phyloP scores from a whole-genome alignment of 352 stramenopile species.

The Globisporangium emineosum region DNA sequence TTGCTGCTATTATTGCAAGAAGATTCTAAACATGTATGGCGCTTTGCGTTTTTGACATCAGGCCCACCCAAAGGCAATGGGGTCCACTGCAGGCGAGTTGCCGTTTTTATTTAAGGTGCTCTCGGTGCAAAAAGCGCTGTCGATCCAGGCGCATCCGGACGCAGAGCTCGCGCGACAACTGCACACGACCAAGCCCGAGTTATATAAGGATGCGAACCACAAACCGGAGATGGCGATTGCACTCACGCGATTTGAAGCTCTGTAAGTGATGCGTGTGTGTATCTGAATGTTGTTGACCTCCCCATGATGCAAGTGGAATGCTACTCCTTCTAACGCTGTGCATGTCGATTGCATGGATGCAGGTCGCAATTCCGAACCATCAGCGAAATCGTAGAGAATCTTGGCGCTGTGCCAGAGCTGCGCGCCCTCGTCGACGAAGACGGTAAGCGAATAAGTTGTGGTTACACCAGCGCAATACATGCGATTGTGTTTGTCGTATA shows the following conservation, averaged over 20 bases:
- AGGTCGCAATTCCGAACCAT: conserved; percentile 89
- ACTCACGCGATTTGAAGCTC: conserved; percentile 95
- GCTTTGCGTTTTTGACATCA: conserved; percentile 5
- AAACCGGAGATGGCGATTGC: conserved; percentile 99
- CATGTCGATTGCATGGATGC: background rate
- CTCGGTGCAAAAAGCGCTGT: conserved; percentile 96
- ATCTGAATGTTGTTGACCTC: background rate
- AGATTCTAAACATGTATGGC: background rate
- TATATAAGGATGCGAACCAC: conserved; percentile 99
- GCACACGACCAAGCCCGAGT: conserved; percentile 82
- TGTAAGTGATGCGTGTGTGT: conserved; percentile 38
- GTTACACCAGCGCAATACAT: background rate
- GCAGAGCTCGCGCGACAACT: conserved; percentile 73
- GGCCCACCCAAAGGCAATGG: conserved; percentile 36
- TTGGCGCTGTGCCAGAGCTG: conserved; percentile 85
- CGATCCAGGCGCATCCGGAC: conserved; percentile 95
- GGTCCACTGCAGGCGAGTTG: conserved; percentile 67
- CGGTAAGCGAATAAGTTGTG: conserved; percentile 6
- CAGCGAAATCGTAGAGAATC: conserved; percentile 78
- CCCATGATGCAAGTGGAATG: background rate
- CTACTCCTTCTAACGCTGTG: background rate
- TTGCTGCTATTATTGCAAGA: background rate
- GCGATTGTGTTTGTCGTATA: background rate
- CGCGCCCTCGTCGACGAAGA: conserved; percentile 32
- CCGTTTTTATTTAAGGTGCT: conserved; percentile 99